Evolutionary conservation across 1,139 yeast species (phyloP), one percentile per base, ranked within the genome.

Genomic region (Yamadazyma diospyri): DNA sequence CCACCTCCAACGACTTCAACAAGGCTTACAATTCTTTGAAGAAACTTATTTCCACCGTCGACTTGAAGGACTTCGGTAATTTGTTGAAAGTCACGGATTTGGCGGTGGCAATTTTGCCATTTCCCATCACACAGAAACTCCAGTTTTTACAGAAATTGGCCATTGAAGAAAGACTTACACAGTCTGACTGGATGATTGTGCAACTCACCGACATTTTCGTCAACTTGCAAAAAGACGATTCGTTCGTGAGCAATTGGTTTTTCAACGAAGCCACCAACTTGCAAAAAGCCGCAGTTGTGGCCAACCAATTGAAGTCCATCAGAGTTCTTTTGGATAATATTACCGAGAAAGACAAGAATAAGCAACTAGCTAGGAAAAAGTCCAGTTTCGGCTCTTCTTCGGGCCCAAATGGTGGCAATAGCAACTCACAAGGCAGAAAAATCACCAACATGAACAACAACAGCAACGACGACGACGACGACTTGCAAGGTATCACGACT

Each of bases 41-140:
- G 42, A 57, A 58, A 41, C 45, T 71, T 16, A 52, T 49, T 38
- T 11, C 16, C 25, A 53, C 54, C 9, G 40, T 51, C 21, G 45
- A 45, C n/a, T 34, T 32, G 22, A 39, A 39, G 11, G 48, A 42
- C 19, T 48, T 57, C 27, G 68, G 61, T 27, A 45, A 48, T 25
- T 48, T 49, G 23, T 50, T 59, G 4, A 57, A 70, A 34, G 49
- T 76, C 21, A 42, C 76, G 38, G 88, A 81, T 48, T 57, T 78
- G 35, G 62, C 78, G 2, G 60, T 74, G 33, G 80, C 83, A 0
- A 61, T 80, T 6, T 60, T 81, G 21, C 88, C 88, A 4, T 75
- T 77, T 35, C 71, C 81, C 2, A 60, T 60, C 27, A 56, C 61
- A 14, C 72, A 71, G 35, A 76, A 75, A 45, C 49, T 68, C 19